Evolutionary conservation across 148 eudicot genomes (phyloP), one percentile per base, ranked within the genome.

Genomic region (Chenopodium album): DNA sequence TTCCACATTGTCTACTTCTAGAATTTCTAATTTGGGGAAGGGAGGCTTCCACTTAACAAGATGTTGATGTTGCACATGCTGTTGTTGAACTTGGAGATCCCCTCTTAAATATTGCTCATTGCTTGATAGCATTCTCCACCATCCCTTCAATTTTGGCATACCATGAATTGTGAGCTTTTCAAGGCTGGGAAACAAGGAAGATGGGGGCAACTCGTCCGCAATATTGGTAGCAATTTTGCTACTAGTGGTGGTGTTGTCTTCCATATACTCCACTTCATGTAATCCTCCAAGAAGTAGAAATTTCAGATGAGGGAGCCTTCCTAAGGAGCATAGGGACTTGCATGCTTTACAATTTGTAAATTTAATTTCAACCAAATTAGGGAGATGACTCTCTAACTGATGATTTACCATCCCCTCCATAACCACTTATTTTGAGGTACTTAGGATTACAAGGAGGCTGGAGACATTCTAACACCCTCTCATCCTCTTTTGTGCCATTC

Each of bases 251-350:
- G 22, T 44, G 6, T 5, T 44, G 8, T 66, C 41, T 23, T 78
- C 81, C 0, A 78, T 48, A 56, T 66, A 78, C 74, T 67, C 74
- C 48, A 78, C 63, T 28, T 71, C 23, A 0, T 44, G 46, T 5
- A 71, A 37, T 0, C 0, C 0, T 2, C 2, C 0, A 52, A 79
- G 46, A 9, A 0, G 1, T 6, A 79, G 34, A 50, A 2, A 0
- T 59, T 37, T 4, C n/a, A 79, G 82, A 59, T 56, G 56, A 56
- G 82, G 76, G 26, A 80, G 82, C 29, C 76, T 56, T 70, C 82
- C 82, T 1, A 79, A 79, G 76, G 82, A 79, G 76, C 76, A 37
- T 7, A 73, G 2, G n/a, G 44, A 10, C 17, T 3, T 64, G 47
- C 64, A 74, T 0, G 7, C 29, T 80, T 63, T 5, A 1, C 31